A percentile compares a stretch with the other conserved stretches of the same genome.
Evolutionary conservation across 2,329 filamentous ascomycete genomes (phyloP).

Genomic region (Nemania bipapillata): DNA sequence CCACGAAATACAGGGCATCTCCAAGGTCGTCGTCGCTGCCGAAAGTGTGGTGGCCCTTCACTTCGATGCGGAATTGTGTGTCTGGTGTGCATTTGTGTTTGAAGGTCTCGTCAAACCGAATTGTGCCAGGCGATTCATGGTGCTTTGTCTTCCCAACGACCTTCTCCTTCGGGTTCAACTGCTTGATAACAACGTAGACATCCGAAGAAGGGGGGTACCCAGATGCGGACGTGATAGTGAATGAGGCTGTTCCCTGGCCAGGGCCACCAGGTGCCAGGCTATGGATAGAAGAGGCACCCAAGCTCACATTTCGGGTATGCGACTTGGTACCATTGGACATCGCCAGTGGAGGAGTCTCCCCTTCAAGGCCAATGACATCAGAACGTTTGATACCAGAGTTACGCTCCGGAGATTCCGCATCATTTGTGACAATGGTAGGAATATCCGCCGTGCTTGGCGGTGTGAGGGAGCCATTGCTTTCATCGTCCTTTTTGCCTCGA

Average conservation of each 20-base stretch:
- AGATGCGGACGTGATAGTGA: conserved; percentile 80
- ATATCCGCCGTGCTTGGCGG: conserved; percentile 56
- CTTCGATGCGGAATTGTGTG: conserved; percentile 84
- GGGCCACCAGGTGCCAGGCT: conserved; percentile 70
- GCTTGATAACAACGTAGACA: conserved; percentile 78
- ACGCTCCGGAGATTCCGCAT: conserved; percentile 52
- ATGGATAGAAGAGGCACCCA: conserved; percentile 73
- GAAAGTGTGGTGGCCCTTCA: conserved; percentile 86
- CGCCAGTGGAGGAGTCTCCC: conserved; percentile 44
- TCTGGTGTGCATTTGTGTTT: conserved; percentile 82
- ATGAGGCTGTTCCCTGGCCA: conserved; percentile 78
- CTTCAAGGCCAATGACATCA: conserved; percentile 53
- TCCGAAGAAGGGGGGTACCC: conserved; percentile 82
- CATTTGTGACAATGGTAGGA: conserved; percentile 59
- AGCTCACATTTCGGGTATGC: conserved; percentile 67
- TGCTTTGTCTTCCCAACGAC: conserved; percentile 92
- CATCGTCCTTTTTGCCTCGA: conserved; percentile 74
- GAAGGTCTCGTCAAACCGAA: conserved; percentile 81
- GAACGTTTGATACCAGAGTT: conserved; percentile 57
- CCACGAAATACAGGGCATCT: conserved; percentile 89
- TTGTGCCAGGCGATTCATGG: conserved; percentile 76
- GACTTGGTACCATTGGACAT: conserved; percentile 51
- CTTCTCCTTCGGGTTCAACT: conserved; percentile 76
- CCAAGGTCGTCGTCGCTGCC: conserved; percentile 85
- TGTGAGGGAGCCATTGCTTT: conserved; percentile 59